Conservation (phyloP, 345 rosid genomes). For the Ailanthus altissimus region DNA sequence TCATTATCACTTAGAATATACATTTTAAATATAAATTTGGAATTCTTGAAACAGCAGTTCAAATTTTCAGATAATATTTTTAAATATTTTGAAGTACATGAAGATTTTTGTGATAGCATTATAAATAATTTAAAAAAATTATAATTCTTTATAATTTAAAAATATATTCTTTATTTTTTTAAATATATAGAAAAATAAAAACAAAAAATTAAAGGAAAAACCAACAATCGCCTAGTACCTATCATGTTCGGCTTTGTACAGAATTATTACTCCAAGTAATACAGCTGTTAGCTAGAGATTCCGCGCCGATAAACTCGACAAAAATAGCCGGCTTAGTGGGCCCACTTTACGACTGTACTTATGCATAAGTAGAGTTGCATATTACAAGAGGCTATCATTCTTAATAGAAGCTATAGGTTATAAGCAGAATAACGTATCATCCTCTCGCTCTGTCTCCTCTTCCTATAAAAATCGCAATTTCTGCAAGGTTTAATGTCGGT, state of each 20-base stretch:
- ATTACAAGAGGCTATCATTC: not conserved
- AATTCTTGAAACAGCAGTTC: too few species aligned
- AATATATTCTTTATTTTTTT: not conserved
- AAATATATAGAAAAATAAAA: not conserved
- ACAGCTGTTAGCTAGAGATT: conserved; percentile 68
- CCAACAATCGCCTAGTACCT: too few species aligned
- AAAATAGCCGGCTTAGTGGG: conserved; percentile 69
- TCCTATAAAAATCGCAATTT: conserved; percentile 49
- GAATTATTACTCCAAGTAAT: conserved; percentile 17
- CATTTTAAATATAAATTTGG: too few species aligned
- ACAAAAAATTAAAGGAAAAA: not conserved
- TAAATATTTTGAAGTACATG: too few species aligned
- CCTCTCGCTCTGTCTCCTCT: conserved; percentile 46
- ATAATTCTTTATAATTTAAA: too few species aligned
- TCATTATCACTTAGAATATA: conserved; percentile 15
- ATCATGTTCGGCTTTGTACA: not conserved
- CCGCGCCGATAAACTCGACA: conserved; percentile 76
- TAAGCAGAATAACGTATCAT: fast-evolving
- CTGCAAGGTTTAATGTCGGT: conserved; percentile 40
- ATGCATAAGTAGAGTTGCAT: fast-evolving
- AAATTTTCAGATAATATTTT: too few species aligned
- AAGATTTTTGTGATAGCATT: too few species aligned
- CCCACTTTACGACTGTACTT: conserved; percentile 25
- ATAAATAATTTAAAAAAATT: too few species aligned
- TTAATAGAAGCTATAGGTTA: too few species aligned